Percentiles rank a stretch among this genome's conserved stretches.
phyloP scores from a whole-genome alignment of 2,329 filamentous ascomycete genomes.

The Trichoderma polysporum region DNA sequence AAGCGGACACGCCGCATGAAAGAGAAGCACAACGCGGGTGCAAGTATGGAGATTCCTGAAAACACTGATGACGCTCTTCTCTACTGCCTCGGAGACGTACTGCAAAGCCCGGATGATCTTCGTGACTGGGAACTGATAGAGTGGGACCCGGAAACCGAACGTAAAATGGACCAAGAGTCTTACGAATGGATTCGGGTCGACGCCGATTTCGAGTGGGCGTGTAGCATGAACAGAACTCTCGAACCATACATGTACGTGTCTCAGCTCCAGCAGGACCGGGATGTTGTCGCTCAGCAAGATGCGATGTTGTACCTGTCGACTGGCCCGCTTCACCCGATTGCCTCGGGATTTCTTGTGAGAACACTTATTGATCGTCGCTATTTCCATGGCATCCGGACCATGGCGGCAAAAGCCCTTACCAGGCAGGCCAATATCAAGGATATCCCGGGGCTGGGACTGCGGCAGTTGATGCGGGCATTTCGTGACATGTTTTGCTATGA shows the following conservation, averaged over 20 bases:
- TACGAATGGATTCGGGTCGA: constrained; percentile 99
- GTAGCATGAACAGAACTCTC: constrained; percentile 76
- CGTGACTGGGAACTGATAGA: constrained; percentile 81
- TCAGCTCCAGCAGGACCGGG: constrained; percentile 93
- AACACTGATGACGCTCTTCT: constrained; percentile 78
- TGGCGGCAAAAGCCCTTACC: constrained; percentile 77
- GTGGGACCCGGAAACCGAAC: constrained; percentile 86
- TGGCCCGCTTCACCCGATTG: constrained; percentile 71
- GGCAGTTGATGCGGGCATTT: constrained; percentile 82
- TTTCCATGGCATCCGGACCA: constrained; percentile 85
- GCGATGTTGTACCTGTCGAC: constrained; percentile 72
- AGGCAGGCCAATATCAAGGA: constrained; percentile 70
- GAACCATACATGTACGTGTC: constrained; percentile 97
- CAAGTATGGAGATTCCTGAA: constrained; percentile 59
- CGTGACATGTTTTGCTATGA: constrained; percentile 84
- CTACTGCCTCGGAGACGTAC: constrained; percentile 88
- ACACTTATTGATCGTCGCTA: constrained; percentile 91
- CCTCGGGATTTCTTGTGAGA: constrained; percentile 83
- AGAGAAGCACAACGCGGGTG: constrained; percentile 61
- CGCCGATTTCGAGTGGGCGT: constrained; percentile 97
- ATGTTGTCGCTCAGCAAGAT: constrained; percentile 84
- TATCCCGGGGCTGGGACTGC: constrained; percentile 71
- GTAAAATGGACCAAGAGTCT: constrained; percentile 89
- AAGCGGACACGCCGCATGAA: constrained; percentile 84
- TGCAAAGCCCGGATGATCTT: constrained; percentile 79